Conservation (phyloP, 2,329 filamentous ascomycete species). For the Alternaria alternata region DNA sequence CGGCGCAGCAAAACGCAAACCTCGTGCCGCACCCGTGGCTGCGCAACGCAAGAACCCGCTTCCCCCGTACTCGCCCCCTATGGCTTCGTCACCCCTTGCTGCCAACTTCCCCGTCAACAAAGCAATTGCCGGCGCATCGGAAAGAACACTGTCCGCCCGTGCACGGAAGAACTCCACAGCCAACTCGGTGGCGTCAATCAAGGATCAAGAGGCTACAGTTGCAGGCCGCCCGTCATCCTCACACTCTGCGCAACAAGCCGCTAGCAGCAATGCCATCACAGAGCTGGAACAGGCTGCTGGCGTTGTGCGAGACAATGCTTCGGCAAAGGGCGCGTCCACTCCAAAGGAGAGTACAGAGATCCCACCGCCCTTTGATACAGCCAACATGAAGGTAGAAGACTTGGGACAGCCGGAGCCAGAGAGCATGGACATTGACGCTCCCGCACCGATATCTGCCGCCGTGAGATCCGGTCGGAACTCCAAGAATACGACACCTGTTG, state of each 20-base stretch:
- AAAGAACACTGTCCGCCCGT: constrained; percentile 73
- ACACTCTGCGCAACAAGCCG: constrained; percentile 42
- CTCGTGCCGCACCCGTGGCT: constrained; percentile 71
- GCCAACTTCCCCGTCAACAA: constrained; percentile 70
- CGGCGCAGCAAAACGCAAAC: constrained; percentile 68
- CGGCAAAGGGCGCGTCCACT: constrained; percentile 36
- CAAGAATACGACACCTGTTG: constrained; percentile 59
- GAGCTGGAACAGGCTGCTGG: constrained; percentile 46
- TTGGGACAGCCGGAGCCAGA: constrained; percentile 56
- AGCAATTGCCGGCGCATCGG: constrained; percentile 51
- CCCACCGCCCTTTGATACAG: constrained; percentile 57
- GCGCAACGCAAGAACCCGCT: constrained; percentile 75
- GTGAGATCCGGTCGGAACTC: constrained; percentile 54
- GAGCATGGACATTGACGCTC: constrained; percentile 44
- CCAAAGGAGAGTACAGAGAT: constrained; percentile 41
- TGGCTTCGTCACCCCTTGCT: constrained; percentile 78
- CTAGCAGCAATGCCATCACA: constrained; percentile 39
- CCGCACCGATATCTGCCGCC: constrained; percentile 38
- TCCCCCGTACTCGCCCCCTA: constrained; percentile 70
- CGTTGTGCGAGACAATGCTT: constrained; percentile 34
- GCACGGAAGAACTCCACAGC: constrained; percentile 74
- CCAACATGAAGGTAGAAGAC: constrained; percentile 60
- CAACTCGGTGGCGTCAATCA: constrained; percentile 55
- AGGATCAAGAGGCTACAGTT: constrained; percentile 55
- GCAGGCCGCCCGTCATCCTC: constrained; percentile 48